Evolutionary conservation across 2,329 filamentous ascomycete genomes (phyloP), one percentile per base, ranked within the genome.

Genomic region (Apiospora kogelbergensis): DNA sequence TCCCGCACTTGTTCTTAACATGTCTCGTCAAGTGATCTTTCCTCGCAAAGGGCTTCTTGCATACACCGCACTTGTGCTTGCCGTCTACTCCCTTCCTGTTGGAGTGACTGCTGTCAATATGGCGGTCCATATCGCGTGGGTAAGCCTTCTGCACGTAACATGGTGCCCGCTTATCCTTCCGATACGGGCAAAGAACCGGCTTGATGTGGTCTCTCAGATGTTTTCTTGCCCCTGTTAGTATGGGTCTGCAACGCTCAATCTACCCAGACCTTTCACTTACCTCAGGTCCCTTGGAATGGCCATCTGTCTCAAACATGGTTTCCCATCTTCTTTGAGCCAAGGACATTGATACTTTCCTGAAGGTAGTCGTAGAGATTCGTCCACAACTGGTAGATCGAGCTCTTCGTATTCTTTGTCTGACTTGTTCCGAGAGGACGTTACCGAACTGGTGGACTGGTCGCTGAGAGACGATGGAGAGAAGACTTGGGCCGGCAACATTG

Each of bases 21-120:
- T 70, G 68, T 22, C 66, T 45, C 37, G 53, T 65, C 26, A 70
- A 2, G 24, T 70, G 67, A 24, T 70, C 68, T 1, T n/a, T 3
- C 26, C 68, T 33, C 7, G 44, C n/a, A 6, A 57, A 68, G 1
- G 26, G 2, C n/a, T 13, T 33, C 65, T 37, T 37, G 20, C 68
- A 67, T 1, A 33, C 37, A 17, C 13, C 2, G 44, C 68, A 69
- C 17, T 26, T 33, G 26, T 64, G 40, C 17, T 42, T 40, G 2
- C 44, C 44, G 7, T 67, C 26, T 10, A 67, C 30, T 11, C 44
- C 68, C 40, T 69, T 60, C 5, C 33, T 17, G 17, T 3, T 26
- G 22, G 68, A 46, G 44, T 70, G 68, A 11, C 13, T 37, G 17
- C 7, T 48, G 0, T 33, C 9, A 3, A 68, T 20, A 22, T 70